Base-by-base conservation (phyloP, 2,329 filamentous ascomycete species). In the Aspergillus thermomutatus region DNA sequence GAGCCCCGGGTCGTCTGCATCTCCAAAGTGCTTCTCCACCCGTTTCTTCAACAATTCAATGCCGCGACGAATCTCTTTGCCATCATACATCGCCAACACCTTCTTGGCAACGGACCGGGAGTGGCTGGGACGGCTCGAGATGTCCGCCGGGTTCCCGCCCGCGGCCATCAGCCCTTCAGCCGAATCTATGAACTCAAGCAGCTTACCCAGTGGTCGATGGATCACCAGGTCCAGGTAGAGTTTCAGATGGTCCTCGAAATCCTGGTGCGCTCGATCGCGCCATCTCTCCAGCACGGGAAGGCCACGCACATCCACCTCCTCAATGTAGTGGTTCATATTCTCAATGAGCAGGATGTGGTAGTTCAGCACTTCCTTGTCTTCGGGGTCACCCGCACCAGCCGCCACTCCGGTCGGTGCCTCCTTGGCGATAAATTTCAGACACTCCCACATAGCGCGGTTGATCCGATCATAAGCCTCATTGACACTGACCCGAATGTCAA, bases 321-420 rank as follows among this genome's bases (percentile, higher is more conserved):
- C 92, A 10, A 94, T 80, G 76, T 96, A 97, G 75, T 96, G 92
- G 70, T 97, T 95, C 92, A 97, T 97, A 74, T 99, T 99, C 75
- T 99, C 93, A 64, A 99, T 97, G 53, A 97, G 82, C 34, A 97
- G 82, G 67, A 99, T 96, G 74, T 97, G 92, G 77, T 96, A 96
- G 77, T 97, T 97, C 59, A 99, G 83, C 4, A 92, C 91, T 73
- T 97, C 92, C 76, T 99, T 97, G 71, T 97, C 94, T 72, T 97
- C 94, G 1, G 85, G 83, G 65, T 90, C 87, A n/a, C 80, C 79
- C 19, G 76, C 77, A 63, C 78, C 72, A 47, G 77, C 72, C 63
- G 80, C 72, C 59, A 79, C 72, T 56, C 71, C 56, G 75, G 79
- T 27, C 0, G 85, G 84, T 31, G 80, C 82, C 65, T 88, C 85